Evolutionary conservation across 2,329 filamentous ascomycete genomes (phyloP), one percentile per base, ranked within the genome.

Genomic region (Talaromyces amestolkiae): DNA sequence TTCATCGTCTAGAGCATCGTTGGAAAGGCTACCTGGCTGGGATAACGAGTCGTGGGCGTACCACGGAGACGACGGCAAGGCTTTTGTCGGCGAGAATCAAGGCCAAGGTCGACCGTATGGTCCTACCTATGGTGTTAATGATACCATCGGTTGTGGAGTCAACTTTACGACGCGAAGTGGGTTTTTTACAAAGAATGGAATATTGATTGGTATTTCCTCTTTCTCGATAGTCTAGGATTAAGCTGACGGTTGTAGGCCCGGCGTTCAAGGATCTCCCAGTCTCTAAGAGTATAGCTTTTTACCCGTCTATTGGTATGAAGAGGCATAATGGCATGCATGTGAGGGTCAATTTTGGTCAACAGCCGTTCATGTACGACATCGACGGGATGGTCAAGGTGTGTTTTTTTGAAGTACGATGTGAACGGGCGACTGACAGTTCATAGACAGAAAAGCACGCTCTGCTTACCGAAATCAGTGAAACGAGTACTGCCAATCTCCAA

Each of bases 281-380:
- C 7, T 60, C 65, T 6, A 51, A 73, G 65, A 76, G 78, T 41
- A 69, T 79, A 31, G 79, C 77, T 65, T 72, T 83, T 8, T 83
- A 78, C 71, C 87, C 87, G 1, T 85, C 84, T 0, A 82, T 89
- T 22, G 87, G 87, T n/a, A 86, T 89, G 83, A 89, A 89, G 77
- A 87, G 86, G 65, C 75, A 81, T 70, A 82, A 84, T 0, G 82
- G 82, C 59, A 85, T 88, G 65, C 85, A 86, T 67, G 71, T 89
- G 24, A 81, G 79, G 51, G 84, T 82, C 39, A 89, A 89, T 72
- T 89, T 89, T 74, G 87, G 87, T 39, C 85, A 87, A 76, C 86
- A 85, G 62, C 90, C 91, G 3, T 98, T 98, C 76, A 85, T 92
- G 53, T 99, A 90, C 79, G 91, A 97, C 75, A 98, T 99, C 70